Base-by-base conservation (phyloP, 116 monocot genomes). In the Trichopus zeylanicus region DNA sequence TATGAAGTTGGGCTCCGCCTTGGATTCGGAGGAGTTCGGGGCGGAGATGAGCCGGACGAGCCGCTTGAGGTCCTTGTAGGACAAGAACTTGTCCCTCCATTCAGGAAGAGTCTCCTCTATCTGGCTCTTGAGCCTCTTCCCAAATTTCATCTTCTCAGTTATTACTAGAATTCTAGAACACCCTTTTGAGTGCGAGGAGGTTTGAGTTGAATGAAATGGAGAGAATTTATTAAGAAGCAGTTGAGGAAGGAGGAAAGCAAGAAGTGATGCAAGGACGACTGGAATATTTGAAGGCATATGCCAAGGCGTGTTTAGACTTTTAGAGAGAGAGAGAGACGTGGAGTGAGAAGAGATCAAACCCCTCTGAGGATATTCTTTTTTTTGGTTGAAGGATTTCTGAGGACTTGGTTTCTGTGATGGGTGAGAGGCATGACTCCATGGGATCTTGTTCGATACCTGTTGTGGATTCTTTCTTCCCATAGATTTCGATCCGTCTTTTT, bases 11-110 rank as follows among this genome's bases (percentile, higher is more conserved):
- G 65, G 69, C 77, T 78, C 82, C 1, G 63, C 84, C 26, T 55
- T 37, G 3, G 21, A 49, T 4, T 20, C 12, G 7, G 13, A 3
- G 3, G 53, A 54, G 26, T 46, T 39, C 2, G 30, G 56, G 0
- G 67, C 29, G 56, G 89, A 85, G 72, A 78, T 74, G 34, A 70
- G 69, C 23, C 77, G 57, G 54, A 97, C 68, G 10, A 91, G 84
- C 75, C 73, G 79, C 72, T 98, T 98, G 49, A 93, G 84, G 46
- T 77, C 69, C 70, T 93, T 88, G 77, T 88, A 98, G 39, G 73
- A 80, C 31, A 98, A 53, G 68, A 91, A 98, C 39, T 83, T 78
- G 73, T 83, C 88, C 32, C 76, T 67, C 98, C 98, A 98, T 63
- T 82, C 80, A 1, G 98, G 88, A 33, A 98, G 70, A 7, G 88